These are phyloP conservation scores for Kalanchoe fedtschenkoi DNA, from an alignment of 164 flowering plant species.

Conservation along the genomic window DNA sequence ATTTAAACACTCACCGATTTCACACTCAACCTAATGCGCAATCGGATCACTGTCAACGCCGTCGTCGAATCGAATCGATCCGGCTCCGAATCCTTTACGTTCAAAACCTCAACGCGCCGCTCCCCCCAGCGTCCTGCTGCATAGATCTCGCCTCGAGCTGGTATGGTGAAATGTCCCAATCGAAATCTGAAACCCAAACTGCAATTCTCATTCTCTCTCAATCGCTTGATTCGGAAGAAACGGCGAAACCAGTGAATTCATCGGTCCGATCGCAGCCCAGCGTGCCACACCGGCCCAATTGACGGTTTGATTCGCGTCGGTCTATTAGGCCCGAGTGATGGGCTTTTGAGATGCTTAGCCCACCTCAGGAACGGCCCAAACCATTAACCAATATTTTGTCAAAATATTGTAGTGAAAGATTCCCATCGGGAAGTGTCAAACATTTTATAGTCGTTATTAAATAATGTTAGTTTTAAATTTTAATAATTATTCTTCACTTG, in stretches of 20 bases:
- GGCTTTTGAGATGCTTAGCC: too few relatives aligned
- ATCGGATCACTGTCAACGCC: conserved; percentile 1
- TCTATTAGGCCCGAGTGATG: too few relatives aligned
- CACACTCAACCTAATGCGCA: not conserved
- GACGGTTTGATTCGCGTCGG: too few relatives aligned
- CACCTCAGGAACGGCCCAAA: too few relatives aligned
- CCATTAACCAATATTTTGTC: too few relatives aligned
- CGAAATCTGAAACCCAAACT: not conserved
- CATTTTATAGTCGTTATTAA: too few relatives aligned
- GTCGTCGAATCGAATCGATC: not conserved
- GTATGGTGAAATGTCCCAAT: not conserved
- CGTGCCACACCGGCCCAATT: not conserved
- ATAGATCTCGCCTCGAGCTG: conserved; percentile 1
- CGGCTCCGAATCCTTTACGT: not conserved
- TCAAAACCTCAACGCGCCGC: not conserved
- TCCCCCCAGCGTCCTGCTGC: not conserved
- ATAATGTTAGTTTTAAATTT: too few relatives aligned
- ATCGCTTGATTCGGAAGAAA: not conserved
- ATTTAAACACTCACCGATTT: not conserved
- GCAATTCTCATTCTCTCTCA: not conserved
- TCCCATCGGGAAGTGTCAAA: too few relatives aligned
- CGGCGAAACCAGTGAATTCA: not conserved
- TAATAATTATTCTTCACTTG: too few relatives aligned
- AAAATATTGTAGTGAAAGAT: too few relatives aligned
- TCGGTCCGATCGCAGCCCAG: not conserved